Evolutionary conservation across 2,329 filamentous ascomycete genomes (phyloP).

Genomic region (Thelonectria olida): DNA sequence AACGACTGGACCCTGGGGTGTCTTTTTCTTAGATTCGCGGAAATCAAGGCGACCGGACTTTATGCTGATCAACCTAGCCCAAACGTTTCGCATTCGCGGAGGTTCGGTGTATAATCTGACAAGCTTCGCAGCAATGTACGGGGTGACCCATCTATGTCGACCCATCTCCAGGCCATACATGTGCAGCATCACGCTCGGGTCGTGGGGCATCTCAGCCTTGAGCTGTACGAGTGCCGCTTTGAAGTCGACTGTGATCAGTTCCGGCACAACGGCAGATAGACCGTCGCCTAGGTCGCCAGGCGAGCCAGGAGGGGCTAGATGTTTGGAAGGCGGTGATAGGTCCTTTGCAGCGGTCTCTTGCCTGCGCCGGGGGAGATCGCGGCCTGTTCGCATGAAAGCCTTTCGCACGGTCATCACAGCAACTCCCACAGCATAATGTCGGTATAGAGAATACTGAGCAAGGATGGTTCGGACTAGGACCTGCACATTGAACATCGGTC

Average conservation of each 20-base stretch:
- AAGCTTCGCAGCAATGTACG: conserved; percentile 80
- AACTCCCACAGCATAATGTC: conserved; percentile 89
- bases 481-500: conserved; percentile 87
- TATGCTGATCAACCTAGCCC: conserved; percentile 87
- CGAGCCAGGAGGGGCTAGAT: conserved; percentile 51
- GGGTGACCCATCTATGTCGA: conserved; percentile 86
- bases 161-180: conserved; percentile 84
- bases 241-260: conserved; percentile 84
- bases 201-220: conserved; percentile 87
- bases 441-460: conserved; percentile 90
- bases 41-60: conserved; percentile 84
- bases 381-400: conserved; percentile 68
- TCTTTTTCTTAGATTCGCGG: conserved; percentile 77
- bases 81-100: conserved; percentile 82
- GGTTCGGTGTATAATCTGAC: conserved; percentile 88
- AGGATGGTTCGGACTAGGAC: conserved; percentile 81
- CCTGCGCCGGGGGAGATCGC: conserved; percentile 48
- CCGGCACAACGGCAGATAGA: conserved; percentile 52
- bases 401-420: conserved; percentile 79
- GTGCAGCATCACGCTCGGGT: conserved; percentile 92
- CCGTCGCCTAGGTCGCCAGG: conserved; percentile 45
- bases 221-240: conserved; percentile 85
- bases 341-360: conserved; percentile 41
- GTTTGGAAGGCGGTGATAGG: conserved; percentile 38
- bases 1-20: conserved; percentile 62